These are phyloP conservation scores for Trametes hirsuta DNA, from an alignment of 1,284 basidiomycete genomes.

Conservation along the genomic window DNA sequence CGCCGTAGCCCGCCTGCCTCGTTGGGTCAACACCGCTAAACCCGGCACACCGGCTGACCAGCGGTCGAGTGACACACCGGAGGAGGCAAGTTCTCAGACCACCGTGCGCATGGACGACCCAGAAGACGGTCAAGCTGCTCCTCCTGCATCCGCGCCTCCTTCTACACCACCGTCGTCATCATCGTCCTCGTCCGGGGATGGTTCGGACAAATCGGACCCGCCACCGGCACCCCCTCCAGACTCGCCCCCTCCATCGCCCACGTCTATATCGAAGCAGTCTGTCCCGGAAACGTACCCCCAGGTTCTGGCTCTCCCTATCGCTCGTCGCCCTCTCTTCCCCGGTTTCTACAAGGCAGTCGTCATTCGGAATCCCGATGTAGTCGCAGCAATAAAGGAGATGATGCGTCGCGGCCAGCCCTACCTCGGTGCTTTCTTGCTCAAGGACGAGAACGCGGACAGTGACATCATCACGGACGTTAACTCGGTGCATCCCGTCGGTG, in stretches of 20 bases:
- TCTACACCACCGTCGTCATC: conserved; percentile 31
- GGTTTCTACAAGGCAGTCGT: conserved; percentile 99
- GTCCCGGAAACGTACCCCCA: conserved; percentile 92
- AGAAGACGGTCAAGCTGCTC: conserved; percentile 32
- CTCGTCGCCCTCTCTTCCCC: conserved; percentile 94
- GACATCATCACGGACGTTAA: conserved; percentile 91
- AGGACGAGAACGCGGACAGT: conserved; percentile 92
- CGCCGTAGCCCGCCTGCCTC: conserved; percentile 29
- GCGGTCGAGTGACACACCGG: conserved; percentile 16
- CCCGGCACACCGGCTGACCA: conserved; percentile 17
- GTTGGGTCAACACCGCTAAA: conserved; percentile 34
- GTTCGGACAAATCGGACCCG: conserved; percentile 33
- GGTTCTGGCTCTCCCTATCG: conserved; percentile 94
- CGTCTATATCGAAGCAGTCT: conserved; percentile 79
- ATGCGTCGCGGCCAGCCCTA: conserved; percentile 97
- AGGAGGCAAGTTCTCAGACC: conserved; percentile 20
- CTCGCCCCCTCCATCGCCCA: conserved; percentile 43
- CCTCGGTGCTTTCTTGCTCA: conserved; percentile 96
- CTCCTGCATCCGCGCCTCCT: conserved; percentile 33
- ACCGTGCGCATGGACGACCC: conserved; percentile 29
- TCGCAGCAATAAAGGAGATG: conserved; percentile 95
- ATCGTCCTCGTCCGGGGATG: conserved; percentile 35
- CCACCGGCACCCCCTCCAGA: conserved; percentile 39
- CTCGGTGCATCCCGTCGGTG: conserved; percentile 92
- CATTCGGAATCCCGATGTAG: conserved; percentile 87